Evolutionary conservation across 1,139 yeast genomes (phyloP).

Genomic region (Protomyces inundatus): DNA sequence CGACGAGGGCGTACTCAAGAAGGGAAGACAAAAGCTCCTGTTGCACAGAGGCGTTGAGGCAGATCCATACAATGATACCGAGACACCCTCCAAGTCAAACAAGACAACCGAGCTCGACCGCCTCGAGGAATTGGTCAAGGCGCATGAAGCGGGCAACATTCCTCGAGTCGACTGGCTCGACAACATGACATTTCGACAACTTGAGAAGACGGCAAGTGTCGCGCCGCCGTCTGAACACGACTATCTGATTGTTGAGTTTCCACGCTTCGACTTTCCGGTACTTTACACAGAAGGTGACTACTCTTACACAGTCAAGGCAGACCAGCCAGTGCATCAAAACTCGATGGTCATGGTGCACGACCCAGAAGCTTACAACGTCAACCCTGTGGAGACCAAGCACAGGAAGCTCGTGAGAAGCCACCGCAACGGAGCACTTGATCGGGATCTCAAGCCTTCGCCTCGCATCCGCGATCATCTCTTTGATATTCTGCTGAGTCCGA

Average conservation of each 20-base stretch:
- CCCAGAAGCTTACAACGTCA: conserved; percentile 60
- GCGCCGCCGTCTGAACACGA: conserved; percentile 35
- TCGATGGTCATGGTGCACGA: conserved; percentile 53
- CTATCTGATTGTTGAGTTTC: conserved; percentile 61
- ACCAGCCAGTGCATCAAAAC: conserved; percentile 39
- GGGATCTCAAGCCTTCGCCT: conserved; percentile 83
- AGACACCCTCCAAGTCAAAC: conserved; percentile 36
- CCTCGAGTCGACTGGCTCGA: conserved; percentile 71
- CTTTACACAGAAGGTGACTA: conserved; percentile 47
- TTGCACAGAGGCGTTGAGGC: conserved; percentile 42
- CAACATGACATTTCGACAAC: conserved; percentile 54
- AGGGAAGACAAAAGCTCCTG: conserved; percentile 54
- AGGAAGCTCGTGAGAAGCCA: conserved; percentile 78
- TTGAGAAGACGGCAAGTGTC: conserved; percentile 45
- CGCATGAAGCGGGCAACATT: conserved; percentile 64
- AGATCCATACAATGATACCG: conserved; percentile 37
- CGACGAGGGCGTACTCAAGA: conserved; percentile 45
- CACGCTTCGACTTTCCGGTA: conserved; percentile 73
- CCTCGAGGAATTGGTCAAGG: conserved; percentile 54
- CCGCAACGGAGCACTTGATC: conserved; percentile 69
- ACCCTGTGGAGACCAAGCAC: conserved; percentile 84
- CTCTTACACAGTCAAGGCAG: conserved; percentile 33
- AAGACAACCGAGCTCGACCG: conserved; percentile 39
- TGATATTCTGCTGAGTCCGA: conserved; percentile 65
- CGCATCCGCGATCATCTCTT: conserved; percentile 69